Conservation (phyloP, 2,329 filamentous ascomycete genomes). For the Aspergillus sojae region DNA sequence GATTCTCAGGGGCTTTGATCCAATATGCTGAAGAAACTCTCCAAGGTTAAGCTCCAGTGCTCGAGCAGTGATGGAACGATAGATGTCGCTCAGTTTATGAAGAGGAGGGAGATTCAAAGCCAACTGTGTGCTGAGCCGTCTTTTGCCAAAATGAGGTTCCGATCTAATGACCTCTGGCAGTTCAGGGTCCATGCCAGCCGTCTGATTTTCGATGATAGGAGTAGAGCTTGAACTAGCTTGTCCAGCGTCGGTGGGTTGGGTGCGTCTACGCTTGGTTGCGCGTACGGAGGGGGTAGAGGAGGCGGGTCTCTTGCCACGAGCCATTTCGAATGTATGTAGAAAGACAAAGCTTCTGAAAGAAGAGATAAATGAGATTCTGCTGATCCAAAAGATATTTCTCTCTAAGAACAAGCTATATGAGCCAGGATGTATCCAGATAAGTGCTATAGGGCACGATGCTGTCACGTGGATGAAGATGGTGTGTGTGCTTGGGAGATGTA, state of each 20-base stretch:
- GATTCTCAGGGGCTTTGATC: slow-evolving; percentile 53
- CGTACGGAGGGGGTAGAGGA: neutral
- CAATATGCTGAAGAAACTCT: slow-evolving; percentile 44
- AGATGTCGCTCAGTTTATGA: slow-evolving; percentile 32
- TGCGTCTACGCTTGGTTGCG: neutral
- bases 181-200: slow-evolving; percentile 9
- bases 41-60: slow-evolving; percentile 40
- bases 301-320: neutral
- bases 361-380: neutral
- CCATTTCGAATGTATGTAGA: neutral
- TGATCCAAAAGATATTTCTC: neutral
- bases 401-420: neutral
- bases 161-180: slow-evolving; percentile 28
- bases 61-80: slow-evolving; percentile 26
- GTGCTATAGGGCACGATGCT: neutral
- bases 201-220: neutral
- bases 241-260: neutral
- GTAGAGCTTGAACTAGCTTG: neutral
- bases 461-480: neutral
- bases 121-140: slow-evolving; percentile 15
- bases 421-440: neutral
- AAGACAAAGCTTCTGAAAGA: neutral
- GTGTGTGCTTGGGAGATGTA: neutral
- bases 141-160: slow-evolving; percentile 14
- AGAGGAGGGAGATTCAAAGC: slow-evolving; percentile 29